Base-by-base conservation (phyloP, 768 basidiomycete species). In the Gyrodon lividus region DNA sequence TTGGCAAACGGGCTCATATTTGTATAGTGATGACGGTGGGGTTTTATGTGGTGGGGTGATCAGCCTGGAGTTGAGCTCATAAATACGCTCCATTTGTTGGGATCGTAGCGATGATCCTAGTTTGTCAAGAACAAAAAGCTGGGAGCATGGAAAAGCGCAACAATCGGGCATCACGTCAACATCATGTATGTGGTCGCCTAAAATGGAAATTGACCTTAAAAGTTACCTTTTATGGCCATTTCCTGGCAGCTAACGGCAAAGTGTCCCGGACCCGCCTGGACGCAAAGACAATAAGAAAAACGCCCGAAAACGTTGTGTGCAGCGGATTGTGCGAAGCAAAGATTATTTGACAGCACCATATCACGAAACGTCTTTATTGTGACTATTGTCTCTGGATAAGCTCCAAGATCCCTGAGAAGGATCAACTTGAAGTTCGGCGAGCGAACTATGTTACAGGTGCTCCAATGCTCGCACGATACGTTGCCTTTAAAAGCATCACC, bases 71-170 rank as follows among this genome's bases (percentile, higher is more conserved):
- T 7, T 35, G 5, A 23, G 22, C 26, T 60, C 52, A 67, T 66
- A 67, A 58, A 66, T 66, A 62, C 58, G 55, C 16, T 51, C 14
- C 63, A 52, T 55, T 43, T 20, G 30, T 34, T 45, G 31, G 26
- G 38, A 34, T 50, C 16, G 43, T 26, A 43, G 49, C 24, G 33
- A 50, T 42, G 46, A 6, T 26, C 58, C 50, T 14, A 56, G 60
- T 58, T 51, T 51, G 65, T 69, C 48, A 37, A 67, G 66, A 55
- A 67, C 66, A 67, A 67, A 67, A 56, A 65, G 61, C 48, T 20
- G 47, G 30, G 26, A 45, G 31, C 37, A 42, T 24, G 14, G 42
- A 43, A 19, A n/a, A n/a, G n/a, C n/a, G n/a, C n/a, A n/a, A n/a
- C n/a, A n/a, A n/a, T n/a, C n/a, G n/a, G n/a, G n/a, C n/a, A n/a